Percentiles rank a stretch among this genome's conserved stretches.
phyloP scores from a whole-genome alignment of 306 rosid genomes.

The Lagenaria siceraria region DNA sequence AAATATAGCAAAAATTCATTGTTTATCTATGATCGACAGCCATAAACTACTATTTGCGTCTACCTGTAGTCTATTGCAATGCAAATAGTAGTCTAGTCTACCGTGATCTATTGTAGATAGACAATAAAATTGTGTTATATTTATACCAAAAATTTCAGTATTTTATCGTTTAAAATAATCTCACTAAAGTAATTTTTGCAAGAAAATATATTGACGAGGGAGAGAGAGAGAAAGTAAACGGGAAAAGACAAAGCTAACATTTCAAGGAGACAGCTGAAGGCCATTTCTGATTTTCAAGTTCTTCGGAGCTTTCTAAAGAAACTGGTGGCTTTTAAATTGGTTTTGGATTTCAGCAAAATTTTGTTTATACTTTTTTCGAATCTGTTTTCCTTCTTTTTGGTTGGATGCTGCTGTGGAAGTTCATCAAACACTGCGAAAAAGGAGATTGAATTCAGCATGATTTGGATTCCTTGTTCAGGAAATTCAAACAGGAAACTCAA shows the following conservation, averaged over 20 bases:
- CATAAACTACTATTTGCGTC: no score
- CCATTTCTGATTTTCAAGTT: constrained; percentile 15
- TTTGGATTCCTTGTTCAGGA: constrained; percentile 90
- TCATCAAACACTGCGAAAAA: background rate
- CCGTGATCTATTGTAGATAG: no score
- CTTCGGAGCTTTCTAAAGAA: constrained; percentile 11
- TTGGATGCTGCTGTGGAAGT: constrained; percentile 6
- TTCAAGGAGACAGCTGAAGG: constrained; percentile 6
- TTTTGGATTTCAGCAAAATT: background rate
- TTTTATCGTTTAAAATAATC: no score
- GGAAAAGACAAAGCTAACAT: constrained; percentile 3
- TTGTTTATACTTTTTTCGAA: background rate
- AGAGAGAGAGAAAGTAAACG: constrained; percentile 7
- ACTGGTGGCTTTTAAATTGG: constrained; percentile 4
- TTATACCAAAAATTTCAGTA: no score
- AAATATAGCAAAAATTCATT: no score
- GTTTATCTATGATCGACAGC: no score
- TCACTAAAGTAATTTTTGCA: no score
- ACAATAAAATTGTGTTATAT: no score
- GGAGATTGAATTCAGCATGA: constrained; percentile 29
- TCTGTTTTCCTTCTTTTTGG: background rate
- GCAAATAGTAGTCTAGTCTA: no score
- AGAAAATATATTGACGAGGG: background rate
- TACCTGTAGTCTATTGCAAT: no score
- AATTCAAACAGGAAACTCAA: constrained; percentile 32